Evolutionary conservation across 371 early-diverging fungal species (phyloP).

Genomic region (Mucor lusitanicus): DNA sequence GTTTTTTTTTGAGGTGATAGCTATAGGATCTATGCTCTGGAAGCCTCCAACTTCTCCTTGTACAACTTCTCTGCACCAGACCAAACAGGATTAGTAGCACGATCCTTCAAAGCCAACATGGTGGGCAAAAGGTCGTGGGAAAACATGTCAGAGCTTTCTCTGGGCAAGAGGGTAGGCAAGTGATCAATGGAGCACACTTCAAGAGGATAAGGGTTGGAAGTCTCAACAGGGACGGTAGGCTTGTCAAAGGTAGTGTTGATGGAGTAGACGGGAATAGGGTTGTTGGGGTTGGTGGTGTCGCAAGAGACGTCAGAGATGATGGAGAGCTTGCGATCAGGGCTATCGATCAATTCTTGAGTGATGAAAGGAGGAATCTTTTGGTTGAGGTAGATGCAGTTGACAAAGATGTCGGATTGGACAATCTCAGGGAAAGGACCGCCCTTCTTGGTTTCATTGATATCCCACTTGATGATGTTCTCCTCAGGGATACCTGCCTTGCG

Average conservation of each 20-base stretch:
- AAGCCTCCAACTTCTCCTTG: slow-evolving; percentile 69
- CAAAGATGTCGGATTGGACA: slow-evolving; percentile 86
- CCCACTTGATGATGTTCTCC: slow-evolving; percentile 92
- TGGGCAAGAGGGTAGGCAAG: slow-evolving; percentile 91
- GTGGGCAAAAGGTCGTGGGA: slow-evolving; percentile 84
- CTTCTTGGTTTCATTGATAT: slow-evolving; percentile 89
- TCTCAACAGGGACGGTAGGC: slow-evolving; percentile 74
- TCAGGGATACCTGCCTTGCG: slow-evolving; percentile 86
- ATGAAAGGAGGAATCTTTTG: slow-evolving; percentile 93
- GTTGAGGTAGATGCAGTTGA: slow-evolving; percentile 97
- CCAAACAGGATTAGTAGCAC: slow-evolving; percentile 81
- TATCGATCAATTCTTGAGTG: slow-evolving; percentile 76
- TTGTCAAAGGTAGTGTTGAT: slow-evolving; percentile 92
- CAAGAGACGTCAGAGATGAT: slow-evolving; percentile 95
- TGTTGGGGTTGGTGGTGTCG: slow-evolving; percentile 96
- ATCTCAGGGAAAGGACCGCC: slow-evolving; percentile 96
- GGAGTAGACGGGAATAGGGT: slow-evolving; percentile 94
- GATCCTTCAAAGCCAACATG: slow-evolving; percentile 67
- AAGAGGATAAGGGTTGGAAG: slow-evolving; percentile 66
- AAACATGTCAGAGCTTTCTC: slow-evolving; percentile 91
- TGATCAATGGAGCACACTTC: slow-evolving; percentile 97
- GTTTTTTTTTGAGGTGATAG: background rate
- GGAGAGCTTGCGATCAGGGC: slow-evolving; percentile 67
- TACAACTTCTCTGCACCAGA: slow-evolving; percentile 81
- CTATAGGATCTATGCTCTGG: slow-evolving; percentile 26